Percentiles rank a stretch among this genome's conserved stretches.
These are phyloP conservation scores for Waitea zeae DNA, from an alignment of 1,284 basidiomycete species.

Conservation along the genomic window DNA sequence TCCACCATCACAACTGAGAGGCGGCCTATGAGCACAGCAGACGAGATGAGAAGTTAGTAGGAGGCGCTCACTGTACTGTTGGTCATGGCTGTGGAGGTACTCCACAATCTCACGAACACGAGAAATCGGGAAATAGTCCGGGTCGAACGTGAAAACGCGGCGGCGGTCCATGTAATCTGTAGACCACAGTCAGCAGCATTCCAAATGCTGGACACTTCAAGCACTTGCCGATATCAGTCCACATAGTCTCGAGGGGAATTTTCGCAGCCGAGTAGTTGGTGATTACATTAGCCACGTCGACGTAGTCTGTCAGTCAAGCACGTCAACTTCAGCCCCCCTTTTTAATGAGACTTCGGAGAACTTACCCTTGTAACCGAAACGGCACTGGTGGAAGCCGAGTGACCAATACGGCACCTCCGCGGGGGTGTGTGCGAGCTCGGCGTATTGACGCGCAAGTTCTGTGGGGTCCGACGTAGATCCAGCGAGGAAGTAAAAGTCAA, in stretches of 20 bases:
- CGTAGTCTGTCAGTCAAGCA: too few species aligned
- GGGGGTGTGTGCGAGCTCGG: slow-evolving; percentile 39
- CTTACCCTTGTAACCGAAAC: slow-evolving; percentile 48
- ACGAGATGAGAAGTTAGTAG: too few species aligned
- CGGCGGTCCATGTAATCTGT: slow-evolving; percentile 57
- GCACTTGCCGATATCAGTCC: slow-evolving; percentile 28
- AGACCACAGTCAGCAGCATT: too few species aligned
- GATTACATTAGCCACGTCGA: slow-evolving; percentile 43
- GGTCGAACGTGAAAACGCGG: slow-evolving; percentile 53
- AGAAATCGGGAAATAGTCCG: slow-evolving; percentile 43
- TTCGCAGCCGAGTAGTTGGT: slow-evolving; percentile 36
- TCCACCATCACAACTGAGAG: too few species aligned
- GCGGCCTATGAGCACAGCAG: too few species aligned
- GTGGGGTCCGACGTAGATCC: slow-evolving; percentile 40
- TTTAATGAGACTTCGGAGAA: too few species aligned
- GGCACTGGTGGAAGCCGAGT: slow-evolving; percentile 55
- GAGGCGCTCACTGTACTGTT: slow-evolving; percentile 32
- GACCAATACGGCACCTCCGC: slow-evolving; percentile 58
- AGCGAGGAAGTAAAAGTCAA: slow-evolving; percentile 63
- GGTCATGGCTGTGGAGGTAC: slow-evolving; percentile 38
- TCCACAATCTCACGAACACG: slow-evolving; percentile 48
- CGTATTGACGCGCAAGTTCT: slow-evolving; percentile 47
- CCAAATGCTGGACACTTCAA: too few species aligned
- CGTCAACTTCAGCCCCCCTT: too few species aligned
- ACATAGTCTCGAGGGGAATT: slow-evolving; percentile 41